phyloP scores from a whole-genome alignment of 306 rosid species.

The Amphicarpaea edgeworthii region DNA sequence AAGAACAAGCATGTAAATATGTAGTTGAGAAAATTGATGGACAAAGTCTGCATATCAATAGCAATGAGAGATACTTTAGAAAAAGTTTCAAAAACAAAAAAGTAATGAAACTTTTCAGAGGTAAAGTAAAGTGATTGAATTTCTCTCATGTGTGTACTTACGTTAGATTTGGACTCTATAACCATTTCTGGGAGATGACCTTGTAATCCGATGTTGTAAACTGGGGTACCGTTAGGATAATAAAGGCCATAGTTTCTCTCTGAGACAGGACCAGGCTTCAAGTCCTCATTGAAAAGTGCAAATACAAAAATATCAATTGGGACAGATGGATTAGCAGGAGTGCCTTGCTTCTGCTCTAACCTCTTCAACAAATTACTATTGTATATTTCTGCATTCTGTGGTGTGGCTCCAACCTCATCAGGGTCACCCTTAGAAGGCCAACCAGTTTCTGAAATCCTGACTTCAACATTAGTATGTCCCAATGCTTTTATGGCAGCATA shows the following conservation, averaged over 20 bases:
- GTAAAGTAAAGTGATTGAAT: not conserved
- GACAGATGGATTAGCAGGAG: constrained; percentile 80
- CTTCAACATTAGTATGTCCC: constrained; percentile 77
- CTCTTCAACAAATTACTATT: constrained; percentile 71
- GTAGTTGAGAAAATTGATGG: constrained; percentile 54
- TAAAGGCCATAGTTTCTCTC: constrained; percentile 93
- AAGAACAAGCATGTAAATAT: constrained; percentile 42
- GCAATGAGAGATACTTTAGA: not conserved
- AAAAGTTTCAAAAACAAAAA: not conserved
- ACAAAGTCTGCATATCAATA: constrained; percentile 60
- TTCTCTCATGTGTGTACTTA: constrained; percentile 48
- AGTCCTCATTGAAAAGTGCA: constrained; percentile 90
- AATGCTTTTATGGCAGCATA: constrained; percentile 75
- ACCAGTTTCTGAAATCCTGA: constrained; percentile 85
- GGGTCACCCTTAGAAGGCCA: constrained; percentile 94
- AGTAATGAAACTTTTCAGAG: constrained; percentile 16
- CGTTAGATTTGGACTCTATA: constrained; percentile 59
- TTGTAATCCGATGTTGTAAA: constrained; percentile 72
- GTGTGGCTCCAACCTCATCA: constrained; percentile 80
- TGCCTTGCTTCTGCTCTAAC: constrained; percentile 67
- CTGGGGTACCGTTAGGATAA: constrained; percentile 78
- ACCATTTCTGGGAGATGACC: constrained; percentile 67
- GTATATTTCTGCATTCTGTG: constrained; percentile 76
- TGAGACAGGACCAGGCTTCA: constrained; percentile 78
- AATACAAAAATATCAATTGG: constrained; percentile 84